phyloP scores from a whole-genome alignment of 2,329 filamentous ascomycete genomes.

The Thielaviopsis punctulata region DNA sequence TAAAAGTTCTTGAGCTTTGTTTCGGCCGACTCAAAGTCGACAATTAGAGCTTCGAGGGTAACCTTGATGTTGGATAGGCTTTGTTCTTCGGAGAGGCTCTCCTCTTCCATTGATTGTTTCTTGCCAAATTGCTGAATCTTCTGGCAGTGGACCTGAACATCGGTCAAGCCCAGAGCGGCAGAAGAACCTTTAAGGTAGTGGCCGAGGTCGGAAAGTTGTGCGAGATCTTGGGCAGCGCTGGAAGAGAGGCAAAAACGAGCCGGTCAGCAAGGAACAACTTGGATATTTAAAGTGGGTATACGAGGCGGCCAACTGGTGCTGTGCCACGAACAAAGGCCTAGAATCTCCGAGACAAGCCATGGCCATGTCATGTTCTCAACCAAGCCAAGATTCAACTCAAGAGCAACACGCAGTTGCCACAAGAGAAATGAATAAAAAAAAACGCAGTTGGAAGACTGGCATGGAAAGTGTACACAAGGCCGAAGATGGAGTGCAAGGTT shows the following conservation, averaged over 20 bases:
- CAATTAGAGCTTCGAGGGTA: slow-evolving; percentile 54
- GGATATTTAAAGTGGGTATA: neutral
- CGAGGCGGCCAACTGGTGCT: neutral
- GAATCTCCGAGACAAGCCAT: neutral
- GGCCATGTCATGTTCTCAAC: neutral
- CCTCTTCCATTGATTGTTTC: slow-evolving; percentile 60
- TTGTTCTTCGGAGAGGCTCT: slow-evolving; percentile 46
- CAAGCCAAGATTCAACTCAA: neutral
- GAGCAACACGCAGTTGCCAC: no score
- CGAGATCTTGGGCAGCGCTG: slow-evolving; percentile 52
- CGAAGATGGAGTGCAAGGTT: neutral
- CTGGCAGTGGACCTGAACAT: slow-evolving; percentile 85
- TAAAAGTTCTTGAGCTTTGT: slow-evolving; percentile 53
- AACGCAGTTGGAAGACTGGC: neutral
- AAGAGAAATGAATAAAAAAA: neutral
- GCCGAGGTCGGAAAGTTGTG: slow-evolving; percentile 63
- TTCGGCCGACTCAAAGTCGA: slow-evolving; percentile 61
- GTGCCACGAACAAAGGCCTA: neutral
- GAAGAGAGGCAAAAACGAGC: neutral
- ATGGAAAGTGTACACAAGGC: neutral
- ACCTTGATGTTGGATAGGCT: slow-evolving; percentile 54
- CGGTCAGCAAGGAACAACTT: neutral
- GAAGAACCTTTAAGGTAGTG: slow-evolving; percentile 97
- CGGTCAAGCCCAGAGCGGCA: slow-evolving; percentile 76
- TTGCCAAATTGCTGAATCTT: slow-evolving; percentile 91